Conservation (phyloP, 139 green algal species). For the Ulvella scutata region DNA sequence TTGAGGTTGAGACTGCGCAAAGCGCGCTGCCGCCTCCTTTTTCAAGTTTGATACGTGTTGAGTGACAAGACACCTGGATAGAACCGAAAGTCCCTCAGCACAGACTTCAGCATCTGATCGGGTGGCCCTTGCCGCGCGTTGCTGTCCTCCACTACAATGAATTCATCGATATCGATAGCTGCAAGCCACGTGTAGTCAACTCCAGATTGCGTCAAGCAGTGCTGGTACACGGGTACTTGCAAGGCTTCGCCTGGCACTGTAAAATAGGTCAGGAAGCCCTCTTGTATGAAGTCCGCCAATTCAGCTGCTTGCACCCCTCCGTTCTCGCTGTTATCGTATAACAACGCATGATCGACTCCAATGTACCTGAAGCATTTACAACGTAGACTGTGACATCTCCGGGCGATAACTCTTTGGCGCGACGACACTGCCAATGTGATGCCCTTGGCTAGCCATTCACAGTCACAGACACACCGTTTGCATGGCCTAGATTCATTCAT, state of each 20-base stretch:
- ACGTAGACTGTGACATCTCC: too few relatives aligned
- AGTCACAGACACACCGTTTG: too few relatives aligned
- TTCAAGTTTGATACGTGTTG: too few relatives aligned
- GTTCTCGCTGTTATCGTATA: neutral
- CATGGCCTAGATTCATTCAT: too few relatives aligned
- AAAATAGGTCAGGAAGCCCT: neutral
- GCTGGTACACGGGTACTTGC: neutral
- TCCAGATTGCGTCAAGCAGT: neutral
- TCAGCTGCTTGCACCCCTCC: neutral
- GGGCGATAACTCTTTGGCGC: too few relatives aligned
- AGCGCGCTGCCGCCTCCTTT: neutral
- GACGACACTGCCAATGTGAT: too few relatives aligned
- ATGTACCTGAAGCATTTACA: too few relatives aligned
- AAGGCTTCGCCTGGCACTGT: neutral
- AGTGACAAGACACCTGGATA: neutral
- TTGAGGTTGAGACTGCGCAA: too few relatives aligned
- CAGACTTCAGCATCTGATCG: neutral
- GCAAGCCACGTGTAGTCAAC: neutral
- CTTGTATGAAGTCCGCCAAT: neutral
- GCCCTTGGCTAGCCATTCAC: too few relatives aligned
- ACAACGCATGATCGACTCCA: neutral
- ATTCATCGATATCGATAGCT: neutral
- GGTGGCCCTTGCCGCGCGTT: neutral
- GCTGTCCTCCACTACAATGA: neutral
- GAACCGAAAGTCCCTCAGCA: neutral